Evolutionary conservation across 1,139 yeast genomes (phyloP).

Genomic region (Suhomyces panamericanus): DNA sequence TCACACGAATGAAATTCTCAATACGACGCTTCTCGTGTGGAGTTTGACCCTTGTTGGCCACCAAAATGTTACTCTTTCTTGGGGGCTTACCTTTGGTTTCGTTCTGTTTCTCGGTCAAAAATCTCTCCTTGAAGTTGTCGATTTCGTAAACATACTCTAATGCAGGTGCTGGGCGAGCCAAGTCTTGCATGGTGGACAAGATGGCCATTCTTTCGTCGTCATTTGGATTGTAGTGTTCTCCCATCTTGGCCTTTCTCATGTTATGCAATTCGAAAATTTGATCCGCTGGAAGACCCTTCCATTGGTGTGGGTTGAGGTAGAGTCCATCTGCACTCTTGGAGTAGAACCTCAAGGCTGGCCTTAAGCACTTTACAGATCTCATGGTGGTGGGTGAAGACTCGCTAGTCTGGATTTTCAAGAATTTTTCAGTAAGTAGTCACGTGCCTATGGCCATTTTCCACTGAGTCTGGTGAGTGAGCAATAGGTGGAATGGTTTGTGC

Average conservation of each 20-base stretch:
- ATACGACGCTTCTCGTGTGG: slow-evolving; percentile 40
- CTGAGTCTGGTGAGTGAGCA: no score
- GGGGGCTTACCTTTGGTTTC: slow-evolving; percentile 43
- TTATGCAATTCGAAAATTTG: slow-evolving; percentile 60
- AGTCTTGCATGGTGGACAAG: slow-evolving; percentile 42
- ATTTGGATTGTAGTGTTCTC: slow-evolving; percentile 57
- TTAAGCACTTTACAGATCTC: slow-evolving; percentile 13
- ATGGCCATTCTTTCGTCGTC: slow-evolving; percentile 50
- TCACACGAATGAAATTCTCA: slow-evolving; percentile 65
- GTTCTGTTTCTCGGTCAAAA: slow-evolving; percentile 47
- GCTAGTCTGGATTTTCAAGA: slow-evolving; percentile 8
- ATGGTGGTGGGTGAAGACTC: slow-evolving; percentile 5
- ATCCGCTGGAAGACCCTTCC: slow-evolving; percentile 69
- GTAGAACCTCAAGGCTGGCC: slow-evolving; percentile 16
- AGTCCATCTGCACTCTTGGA: slow-evolving; percentile 22
- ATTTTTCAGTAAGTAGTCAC: slow-evolving; percentile 4
- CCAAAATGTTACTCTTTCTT: slow-evolving; percentile 41
- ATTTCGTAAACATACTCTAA: slow-evolving; percentile 47
- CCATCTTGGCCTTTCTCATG: slow-evolving; percentile 56
- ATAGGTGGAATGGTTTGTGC: no score
- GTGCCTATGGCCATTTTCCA: neutral
- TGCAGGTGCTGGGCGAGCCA: slow-evolving; percentile 33
- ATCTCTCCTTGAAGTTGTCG: slow-evolving; percentile 47
- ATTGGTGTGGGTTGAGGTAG: slow-evolving; percentile 59
- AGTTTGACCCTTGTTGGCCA: slow-evolving; percentile 37